A percentile compares a stretch with the other conserved stretches of the same genome.
Evolutionary conservation across 139 green algal genomes (phyloP).

Genomic region (Mychonastes homosphaera): DNA sequence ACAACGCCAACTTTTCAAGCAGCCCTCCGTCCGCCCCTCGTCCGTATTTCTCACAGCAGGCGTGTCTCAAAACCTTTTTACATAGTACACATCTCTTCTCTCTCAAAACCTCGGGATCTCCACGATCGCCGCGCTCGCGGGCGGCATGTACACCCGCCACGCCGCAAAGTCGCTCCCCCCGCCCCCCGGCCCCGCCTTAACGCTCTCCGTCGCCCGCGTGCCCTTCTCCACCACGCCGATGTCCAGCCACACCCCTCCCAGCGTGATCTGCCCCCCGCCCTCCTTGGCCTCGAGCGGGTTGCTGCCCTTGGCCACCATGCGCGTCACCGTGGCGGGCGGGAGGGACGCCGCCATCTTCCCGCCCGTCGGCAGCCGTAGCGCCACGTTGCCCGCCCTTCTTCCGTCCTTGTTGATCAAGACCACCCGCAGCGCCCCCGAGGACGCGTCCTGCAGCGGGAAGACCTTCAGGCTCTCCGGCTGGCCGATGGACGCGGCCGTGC

Average conservation of each 20-base stretch:
- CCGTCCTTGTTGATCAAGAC: constrained; percentile 20
- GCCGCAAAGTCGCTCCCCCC: not conserved
- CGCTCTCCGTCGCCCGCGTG: not conserved
- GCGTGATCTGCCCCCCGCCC: constrained; percentile 10
- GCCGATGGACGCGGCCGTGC: not conserved
- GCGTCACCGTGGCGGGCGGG: not conserved
- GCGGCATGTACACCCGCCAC: constrained; percentile 17
- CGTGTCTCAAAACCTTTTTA: too few relatives aligned
- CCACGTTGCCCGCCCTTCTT: not conserved
- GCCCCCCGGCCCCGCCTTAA: not conserved
- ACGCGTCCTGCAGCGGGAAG: constrained; percentile 6
- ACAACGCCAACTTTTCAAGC: too few relatives aligned
- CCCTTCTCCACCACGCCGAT: constrained; percentile 7
- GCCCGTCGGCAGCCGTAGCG: not conserved
- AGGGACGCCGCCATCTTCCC: constrained; percentile 5
- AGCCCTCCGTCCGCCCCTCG: too few relatives aligned
- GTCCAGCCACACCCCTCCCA: constrained; percentile 4
- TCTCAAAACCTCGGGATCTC: not conserved
- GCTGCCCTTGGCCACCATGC: constrained; percentile 3
- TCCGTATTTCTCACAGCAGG: too few relatives aligned
- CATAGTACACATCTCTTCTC: too few relatives aligned
- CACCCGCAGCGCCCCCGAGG: constrained; percentile 1
- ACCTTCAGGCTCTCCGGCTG: constrained; percentile 12
- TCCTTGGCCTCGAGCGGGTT: constrained; percentile 6
- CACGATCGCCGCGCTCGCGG: constrained; percentile 11